Evolutionary conservation across 2,329 filamentous ascomycete genomes (phyloP).

Genomic region (Phaeosphaeria sp.): DNA sequence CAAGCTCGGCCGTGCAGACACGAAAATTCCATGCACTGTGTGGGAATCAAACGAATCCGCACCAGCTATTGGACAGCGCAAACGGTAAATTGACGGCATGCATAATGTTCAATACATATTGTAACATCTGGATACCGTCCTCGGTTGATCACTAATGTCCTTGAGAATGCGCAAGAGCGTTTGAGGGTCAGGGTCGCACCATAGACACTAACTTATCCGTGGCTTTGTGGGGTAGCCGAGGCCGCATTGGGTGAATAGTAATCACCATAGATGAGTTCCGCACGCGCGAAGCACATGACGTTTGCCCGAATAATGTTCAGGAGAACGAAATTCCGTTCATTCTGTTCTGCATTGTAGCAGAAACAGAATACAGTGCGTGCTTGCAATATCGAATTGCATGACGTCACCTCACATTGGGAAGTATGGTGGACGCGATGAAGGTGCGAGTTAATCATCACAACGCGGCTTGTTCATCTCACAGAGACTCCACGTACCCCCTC

Average conservation of each 20-base stretch:
- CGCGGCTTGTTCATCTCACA: neutral
- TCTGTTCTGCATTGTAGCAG: too few species aligned
- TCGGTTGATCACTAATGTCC: neutral
- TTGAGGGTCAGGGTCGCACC: neutral
- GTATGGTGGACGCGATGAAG: too few species aligned
- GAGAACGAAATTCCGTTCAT: too few species aligned
- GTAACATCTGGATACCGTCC: neutral
- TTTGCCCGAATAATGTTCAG: too few species aligned
- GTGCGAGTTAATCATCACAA: neutral
- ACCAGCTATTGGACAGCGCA: neutral
- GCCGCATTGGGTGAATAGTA: slow-evolving; percentile 3
- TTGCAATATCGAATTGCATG: neutral
- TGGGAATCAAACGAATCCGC: too few species aligned
- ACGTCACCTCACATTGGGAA: too few species aligned
- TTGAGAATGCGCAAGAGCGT: neutral
- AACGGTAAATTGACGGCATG: neutral
- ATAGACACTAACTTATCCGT: neutral
- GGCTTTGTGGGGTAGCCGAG: neutral
- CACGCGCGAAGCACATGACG: neutral
- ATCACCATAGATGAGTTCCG: neutral
- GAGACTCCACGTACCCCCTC: neutral
- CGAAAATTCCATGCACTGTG: neutral
- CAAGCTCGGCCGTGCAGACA: neutral
- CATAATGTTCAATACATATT: neutral
- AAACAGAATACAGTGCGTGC: neutral